A percentile compares a stretch with the other conserved stretches of the same genome.
Evolutionary conservation across 345 rosid species (phyloP).

Genomic region (Leavenworthia alabamica): DNA sequence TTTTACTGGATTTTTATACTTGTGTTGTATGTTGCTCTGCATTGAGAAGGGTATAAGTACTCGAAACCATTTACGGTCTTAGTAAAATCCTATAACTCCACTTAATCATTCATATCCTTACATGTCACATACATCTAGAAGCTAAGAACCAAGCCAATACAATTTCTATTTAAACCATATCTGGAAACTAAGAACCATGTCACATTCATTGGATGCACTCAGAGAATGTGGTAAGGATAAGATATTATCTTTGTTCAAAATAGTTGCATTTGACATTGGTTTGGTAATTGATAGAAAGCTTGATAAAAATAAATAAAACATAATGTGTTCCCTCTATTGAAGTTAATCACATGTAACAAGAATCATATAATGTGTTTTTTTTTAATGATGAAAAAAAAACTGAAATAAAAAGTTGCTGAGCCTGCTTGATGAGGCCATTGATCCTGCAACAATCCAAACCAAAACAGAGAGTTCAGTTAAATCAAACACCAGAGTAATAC

Average conservation of each 20-base stretch:
- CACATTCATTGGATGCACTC: background rate
- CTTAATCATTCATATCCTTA: background rate
- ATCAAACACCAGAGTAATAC: background rate
- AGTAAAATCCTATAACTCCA: background rate
- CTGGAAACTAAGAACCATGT: background rate
- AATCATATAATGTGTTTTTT: constrained; percentile 25
- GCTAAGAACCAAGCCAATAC: background rate
- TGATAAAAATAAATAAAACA: constrained; percentile 3
- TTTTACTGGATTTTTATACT: background rate
- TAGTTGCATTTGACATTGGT: background rate
- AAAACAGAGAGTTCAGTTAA: background rate
- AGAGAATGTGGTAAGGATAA: background rate
- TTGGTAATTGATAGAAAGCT: background rate
- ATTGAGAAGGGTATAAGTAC: background rate
- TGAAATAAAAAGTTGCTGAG: constrained; percentile 21
- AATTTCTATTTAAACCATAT: background rate
- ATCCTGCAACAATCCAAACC: constrained; percentile 26
- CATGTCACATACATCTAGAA: background rate
- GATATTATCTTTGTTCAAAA: constrained; percentile 46
- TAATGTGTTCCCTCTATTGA: constrained; percentile 26
- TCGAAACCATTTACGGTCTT: background rate
- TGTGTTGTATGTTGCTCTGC: background rate
- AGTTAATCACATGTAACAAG: constrained; percentile 34
- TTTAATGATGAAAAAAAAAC: constrained; percentile 13
- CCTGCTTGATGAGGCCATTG: constrained; percentile 13